These are phyloP conservation scores for Comarum palustre DNA, from an alignment of 306 rosid genomes.

Conservation along the genomic window DNA sequence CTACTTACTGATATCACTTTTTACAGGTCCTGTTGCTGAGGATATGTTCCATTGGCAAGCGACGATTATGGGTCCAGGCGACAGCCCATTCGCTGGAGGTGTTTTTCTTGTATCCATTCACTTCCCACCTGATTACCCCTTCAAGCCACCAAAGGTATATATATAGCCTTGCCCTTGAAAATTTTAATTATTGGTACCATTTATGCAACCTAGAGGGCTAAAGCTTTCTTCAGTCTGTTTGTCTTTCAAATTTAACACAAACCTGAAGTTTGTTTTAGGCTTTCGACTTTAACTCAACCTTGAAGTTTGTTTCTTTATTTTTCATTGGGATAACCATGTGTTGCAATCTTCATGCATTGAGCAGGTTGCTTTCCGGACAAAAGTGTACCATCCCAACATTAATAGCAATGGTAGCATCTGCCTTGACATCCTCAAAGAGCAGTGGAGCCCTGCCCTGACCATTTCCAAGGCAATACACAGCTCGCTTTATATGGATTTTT, in stretches of 20 bases:
- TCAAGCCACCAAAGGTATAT: conserved; percentile 56
- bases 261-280: background rate
- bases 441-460: conserved; percentile 61
- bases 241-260: background rate
- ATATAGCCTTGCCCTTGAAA: background rate
- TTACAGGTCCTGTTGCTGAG: conserved; percentile 45
- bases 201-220: background rate
- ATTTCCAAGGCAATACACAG: conserved; percentile 39
- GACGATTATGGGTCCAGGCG: conserved; percentile 55
- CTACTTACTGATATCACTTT: background rate
- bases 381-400: conserved; percentile 54
- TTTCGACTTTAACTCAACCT: background rate
- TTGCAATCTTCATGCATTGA: background rate
- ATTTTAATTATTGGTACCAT: background rate
- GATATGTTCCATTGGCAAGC: conserved; percentile 61
- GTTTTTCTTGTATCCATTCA: conserved; percentile 57
- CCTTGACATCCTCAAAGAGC: conserved; percentile 56
- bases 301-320: background rate
- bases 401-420: conserved; percentile 57
- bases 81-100: conserved; percentile 58
- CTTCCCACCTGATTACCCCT: conserved; percentile 61
- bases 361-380: conserved; percentile 55
- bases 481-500: background rate
- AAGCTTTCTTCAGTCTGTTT: background rate
- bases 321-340: background rate